Percentiles rank a stretch among this genome's conserved stretches.
Evolutionary conservation across 2,329 filamentous ascomycete species (phyloP).

Genomic region (Colletotrichum lindemuthianum): DNA sequence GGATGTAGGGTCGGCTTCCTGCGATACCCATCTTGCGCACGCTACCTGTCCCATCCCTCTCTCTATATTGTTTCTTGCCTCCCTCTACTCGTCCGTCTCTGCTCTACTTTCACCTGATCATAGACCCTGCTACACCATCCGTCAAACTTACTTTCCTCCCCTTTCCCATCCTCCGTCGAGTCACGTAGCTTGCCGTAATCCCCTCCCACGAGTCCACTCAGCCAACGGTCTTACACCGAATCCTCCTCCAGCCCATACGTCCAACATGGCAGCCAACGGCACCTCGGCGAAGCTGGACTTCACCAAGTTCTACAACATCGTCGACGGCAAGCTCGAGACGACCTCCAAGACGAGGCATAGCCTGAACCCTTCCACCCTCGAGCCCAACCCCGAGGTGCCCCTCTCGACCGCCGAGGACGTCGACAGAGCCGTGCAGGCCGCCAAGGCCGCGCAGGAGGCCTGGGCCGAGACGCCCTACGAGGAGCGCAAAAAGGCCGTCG

Average conservation of each 20-base stretch:
- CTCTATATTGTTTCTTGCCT: background rate
- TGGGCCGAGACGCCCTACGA: constrained; percentile 53
- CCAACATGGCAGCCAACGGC: constrained; percentile 29
- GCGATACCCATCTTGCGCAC: background rate
- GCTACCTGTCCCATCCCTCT: constrained; percentile 10
- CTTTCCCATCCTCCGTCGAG: constrained; percentile 6
- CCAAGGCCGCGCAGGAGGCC: constrained; percentile 50
- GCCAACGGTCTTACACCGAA: constrained; percentile 1
- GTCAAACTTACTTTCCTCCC: background rate
- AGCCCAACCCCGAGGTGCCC: constrained; percentile 61
- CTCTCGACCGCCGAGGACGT: constrained; percentile 59
- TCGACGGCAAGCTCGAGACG: constrained; percentile 58
- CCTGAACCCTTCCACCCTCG: constrained; percentile 61
- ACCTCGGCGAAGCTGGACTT: constrained; percentile 27
- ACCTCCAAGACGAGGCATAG: constrained; percentile 56
- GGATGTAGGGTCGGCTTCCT: constrained; percentile 1
- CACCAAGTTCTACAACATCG: constrained; percentile 60
- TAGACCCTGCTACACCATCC: constrained; percentile 2
- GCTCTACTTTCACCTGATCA: constrained; percentile 2
- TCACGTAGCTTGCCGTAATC: constrained; percentile 17
- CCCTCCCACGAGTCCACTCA: background rate
- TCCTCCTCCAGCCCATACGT: background rate
- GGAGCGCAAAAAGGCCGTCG: constrained; percentile 43
- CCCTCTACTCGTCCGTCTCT: constrained; percentile 3
- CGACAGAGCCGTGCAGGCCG: constrained; percentile 59